A percentile compares a stretch with the other conserved stretches of the same genome.
These are phyloP conservation scores for Amphibolis antarctica DNA, from an alignment of 106 monocot species.

Conservation along the genomic window DNA sequence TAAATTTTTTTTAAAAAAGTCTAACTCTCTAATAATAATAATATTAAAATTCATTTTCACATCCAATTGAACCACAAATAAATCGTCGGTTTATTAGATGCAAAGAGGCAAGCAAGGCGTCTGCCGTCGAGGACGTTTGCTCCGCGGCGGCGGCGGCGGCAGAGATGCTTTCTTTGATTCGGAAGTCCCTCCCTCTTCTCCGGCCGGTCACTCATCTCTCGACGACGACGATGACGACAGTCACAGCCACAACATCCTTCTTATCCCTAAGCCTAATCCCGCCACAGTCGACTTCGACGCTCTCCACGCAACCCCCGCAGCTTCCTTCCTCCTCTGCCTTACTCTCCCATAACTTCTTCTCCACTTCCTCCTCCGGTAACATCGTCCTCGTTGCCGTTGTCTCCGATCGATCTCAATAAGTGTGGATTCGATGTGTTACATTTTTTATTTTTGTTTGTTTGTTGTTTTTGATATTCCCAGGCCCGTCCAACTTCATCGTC, in stretches of 20 bases:
- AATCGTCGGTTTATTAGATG: no score
- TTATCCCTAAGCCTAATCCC: neutral
- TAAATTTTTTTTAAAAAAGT: no score
- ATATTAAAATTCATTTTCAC: no score
- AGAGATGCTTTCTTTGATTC: no score
- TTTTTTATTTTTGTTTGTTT: neutral
- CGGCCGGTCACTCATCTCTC: neutral
- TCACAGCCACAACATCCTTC: neutral
- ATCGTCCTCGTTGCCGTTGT: neutral
- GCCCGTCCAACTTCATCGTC: slow-evolving; percentile 12
- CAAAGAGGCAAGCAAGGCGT: no score
- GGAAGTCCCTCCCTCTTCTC: neutral
- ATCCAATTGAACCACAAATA: no score
- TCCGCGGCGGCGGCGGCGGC: no score
- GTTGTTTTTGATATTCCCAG: neutral
- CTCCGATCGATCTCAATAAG: no score
- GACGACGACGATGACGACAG: neutral
- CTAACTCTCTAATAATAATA: no score
- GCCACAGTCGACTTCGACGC: neutral
- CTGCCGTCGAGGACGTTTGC: no score
- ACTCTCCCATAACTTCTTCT: neutral
- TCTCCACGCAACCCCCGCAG: neutral
- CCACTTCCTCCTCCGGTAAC: neutral
- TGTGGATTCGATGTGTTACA: neutral
- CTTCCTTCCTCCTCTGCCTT: no score